A percentile compares a stretch with the other conserved stretches of the same genome.
Evolutionary conservation across 768 basidiomycete genomes (phyloP).

Genomic region (Tricholoma furcatifolium): DNA sequence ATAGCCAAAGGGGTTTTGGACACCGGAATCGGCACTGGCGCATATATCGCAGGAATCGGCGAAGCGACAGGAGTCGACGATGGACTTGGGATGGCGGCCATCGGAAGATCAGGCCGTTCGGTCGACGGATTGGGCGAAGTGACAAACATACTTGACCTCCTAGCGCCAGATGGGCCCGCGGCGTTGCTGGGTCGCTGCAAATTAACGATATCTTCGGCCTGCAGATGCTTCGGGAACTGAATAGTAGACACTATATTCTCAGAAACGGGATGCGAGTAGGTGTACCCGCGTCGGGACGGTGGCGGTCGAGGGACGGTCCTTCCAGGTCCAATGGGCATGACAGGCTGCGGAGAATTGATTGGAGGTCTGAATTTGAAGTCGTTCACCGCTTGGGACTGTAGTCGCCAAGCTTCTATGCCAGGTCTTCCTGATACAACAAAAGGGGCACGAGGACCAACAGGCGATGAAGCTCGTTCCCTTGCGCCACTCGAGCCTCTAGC

Average conservation of each 20-base stretch:
- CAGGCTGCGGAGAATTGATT: conserved; percentile 19
- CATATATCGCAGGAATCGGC: conserved; percentile 10
- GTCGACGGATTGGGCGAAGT: conserved; percentile 10
- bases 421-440: conserved; percentile 14
- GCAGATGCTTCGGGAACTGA: conserved; percentile 16
- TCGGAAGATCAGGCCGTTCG: conserved; percentile 9
- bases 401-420: conserved; percentile 22
- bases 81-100: conserved; percentile 7
- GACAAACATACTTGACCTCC: conserved; percentile 21
- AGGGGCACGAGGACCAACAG: conserved; percentile 49
- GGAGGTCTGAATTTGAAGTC: conserved; percentile 9
- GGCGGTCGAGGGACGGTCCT: conserved; percentile 29
- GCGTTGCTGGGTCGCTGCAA: conserved; percentile 13
- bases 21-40: conserved; percentile 7
- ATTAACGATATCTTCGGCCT: conserved; percentile 13
- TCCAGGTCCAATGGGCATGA: conserved; percentile 21
- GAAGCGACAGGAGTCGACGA: conserved; percentile 6
- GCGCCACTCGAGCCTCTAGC: conserved; percentile 21
- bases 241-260: conserved; percentile 15
- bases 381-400: conserved; percentile 11
- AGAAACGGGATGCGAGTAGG: conserved; percentile 25
- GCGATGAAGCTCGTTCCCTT: conserved; percentile 45
- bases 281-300: conserved; percentile 37
- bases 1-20: conserved; percentile 8
- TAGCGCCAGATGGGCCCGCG: conserved; percentile 6